Base-by-base conservation (phyloP, 495 filamentous ascomycete genomes). In the Rhypophila decipiens region DNA sequence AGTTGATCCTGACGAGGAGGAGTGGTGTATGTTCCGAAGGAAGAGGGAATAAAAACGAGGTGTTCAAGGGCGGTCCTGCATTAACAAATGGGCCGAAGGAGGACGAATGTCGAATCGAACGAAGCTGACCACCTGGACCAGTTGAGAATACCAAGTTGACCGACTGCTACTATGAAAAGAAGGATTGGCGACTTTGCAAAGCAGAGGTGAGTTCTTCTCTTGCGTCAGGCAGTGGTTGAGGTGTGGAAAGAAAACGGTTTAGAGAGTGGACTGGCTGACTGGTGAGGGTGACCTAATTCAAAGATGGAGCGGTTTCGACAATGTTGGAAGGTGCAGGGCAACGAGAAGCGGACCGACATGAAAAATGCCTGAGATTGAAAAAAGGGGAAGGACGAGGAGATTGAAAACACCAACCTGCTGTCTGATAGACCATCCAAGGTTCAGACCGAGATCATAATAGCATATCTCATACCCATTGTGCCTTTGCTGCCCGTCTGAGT, bases 101-200 rank as follows among this genome's bases (percentile, higher is more conserved):
- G n/a, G n/a, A n/a, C n/a, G n/a, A n/a, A n/a, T n/a, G n/a, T n/a
- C n/a, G n/a, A n/a, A n/a, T n/a, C n/a, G n/a, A n/a, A n/a, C n/a
- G n/a, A n/a, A n/a, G n/a, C n/a, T n/a, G n/a, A n/a, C n/a, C n/a
- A n/a, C n/a, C 11, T 39, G 19, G 13, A 35, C 34, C 51, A 96
- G 93, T 70, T 24, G 90, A 98, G 61, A 95, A 97, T 63, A 71
- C 77, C 23, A 95, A 81, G 57, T 73, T 98, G 84, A 96, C 87
- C 41, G 86, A 96, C 66, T 98, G 93, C 66, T 96, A 90, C 62
- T 96, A 79, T 64, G 86, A 89, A 17, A 96, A 91, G 75, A 96
- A 90, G 65, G 93, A 98, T 64, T 98, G 93, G 93, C 76, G 93
- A 56, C 70, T 75, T 47, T 98, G 93, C 67, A 88, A 85, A 61